phyloP scores from a whole-genome alignment of 2,329 filamentous ascomycete genomes.

The Penicillium brasilianum region DNA sequence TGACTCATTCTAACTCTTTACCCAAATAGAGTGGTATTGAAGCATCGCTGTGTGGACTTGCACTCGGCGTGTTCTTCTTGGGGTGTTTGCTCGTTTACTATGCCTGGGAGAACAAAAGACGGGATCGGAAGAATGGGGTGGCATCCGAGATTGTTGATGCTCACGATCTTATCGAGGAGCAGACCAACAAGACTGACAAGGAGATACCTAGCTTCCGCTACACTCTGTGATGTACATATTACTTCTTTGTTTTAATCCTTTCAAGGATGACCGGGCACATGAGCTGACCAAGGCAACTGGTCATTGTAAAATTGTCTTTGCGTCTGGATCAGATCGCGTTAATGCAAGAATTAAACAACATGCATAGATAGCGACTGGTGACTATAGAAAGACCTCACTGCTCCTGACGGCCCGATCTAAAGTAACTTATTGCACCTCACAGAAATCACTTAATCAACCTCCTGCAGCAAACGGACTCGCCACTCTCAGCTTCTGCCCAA shows the following conservation, averaged over 20 bases:
- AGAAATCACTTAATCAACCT: neutral
- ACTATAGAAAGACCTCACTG: neutral
- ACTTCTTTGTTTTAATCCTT: neutral
- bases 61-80: slow-evolving; percentile 8
- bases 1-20: neutral
- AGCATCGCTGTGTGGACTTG: slow-evolving; percentile 5
- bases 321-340: too few species aligned
- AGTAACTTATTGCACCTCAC: neutral
- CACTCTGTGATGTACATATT: neutral
- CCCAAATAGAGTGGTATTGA: slow-evolving; percentile 7
- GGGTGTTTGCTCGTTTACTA: slow-evolving; percentile 7
- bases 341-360: too few species aligned
- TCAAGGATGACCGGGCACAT: too few species aligned
- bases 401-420: too few species aligned
- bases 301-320: too few species aligned
- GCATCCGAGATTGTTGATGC: neutral
- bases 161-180: slow-evolving; percentile 1
- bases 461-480: slow-evolving; percentile 1
- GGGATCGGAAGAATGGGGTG: neutral
- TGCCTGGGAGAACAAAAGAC: slow-evolving; percentile 9
- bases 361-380: neutral
- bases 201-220: slow-evolving; percentile 10
- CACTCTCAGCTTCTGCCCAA: slow-evolving; percentile 37
- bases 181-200: slow-evolving; percentile 8
- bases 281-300: too few species aligned